Base-by-base conservation (phyloP, 331 rosid genomes). In the Quercus phellos region DNA sequence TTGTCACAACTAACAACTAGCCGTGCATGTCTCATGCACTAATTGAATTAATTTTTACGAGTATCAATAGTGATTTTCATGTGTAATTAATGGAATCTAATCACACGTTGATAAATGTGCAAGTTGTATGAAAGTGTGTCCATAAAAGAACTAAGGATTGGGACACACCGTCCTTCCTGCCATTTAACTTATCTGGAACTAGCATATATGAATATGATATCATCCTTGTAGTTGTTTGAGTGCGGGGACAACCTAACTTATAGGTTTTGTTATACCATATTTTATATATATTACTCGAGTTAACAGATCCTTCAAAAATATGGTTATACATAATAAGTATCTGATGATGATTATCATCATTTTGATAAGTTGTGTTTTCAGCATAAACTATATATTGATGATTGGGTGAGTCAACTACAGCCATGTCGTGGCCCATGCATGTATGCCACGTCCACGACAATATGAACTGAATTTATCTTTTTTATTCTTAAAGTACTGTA, bases 351-450 rank as follows among this genome's bases (percentile, higher is more conserved):
- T 34, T 5, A 66, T 34, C 24, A 72, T 10, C 35, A 30, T 7
- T n/a, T 66, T 18, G 42, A 51, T 64, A 68, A 74, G 55, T 50
- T 2, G 27, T 5, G 17, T 77, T 68, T 58, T 66, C 61, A 27
- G 27, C 5, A 46, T 56, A 8, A 13, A 56, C 59, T 55, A 38
- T 42, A 42, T 66, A 55, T 43, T 51, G 69, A 18, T 75, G 26
- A 53, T 55, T 55, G 68, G 76, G 26, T 3, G 35, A 71, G 85
- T 77, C 88, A 82, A 79, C 78, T 55, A 16, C 19, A 22, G 68
- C 83, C 82, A 73, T 75, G 79, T 79, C 38, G 26, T 30, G 38
- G 74, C 69, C 78, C 78, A 63, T 74, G 82, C 90, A 85, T 83
- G 85, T 29, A 2, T 16, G 73, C 73, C 91, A 85, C 78, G 74